Base-by-base conservation (phyloP, 176 grass and related monocot species). In the Triticum dicoccoides region DNA sequence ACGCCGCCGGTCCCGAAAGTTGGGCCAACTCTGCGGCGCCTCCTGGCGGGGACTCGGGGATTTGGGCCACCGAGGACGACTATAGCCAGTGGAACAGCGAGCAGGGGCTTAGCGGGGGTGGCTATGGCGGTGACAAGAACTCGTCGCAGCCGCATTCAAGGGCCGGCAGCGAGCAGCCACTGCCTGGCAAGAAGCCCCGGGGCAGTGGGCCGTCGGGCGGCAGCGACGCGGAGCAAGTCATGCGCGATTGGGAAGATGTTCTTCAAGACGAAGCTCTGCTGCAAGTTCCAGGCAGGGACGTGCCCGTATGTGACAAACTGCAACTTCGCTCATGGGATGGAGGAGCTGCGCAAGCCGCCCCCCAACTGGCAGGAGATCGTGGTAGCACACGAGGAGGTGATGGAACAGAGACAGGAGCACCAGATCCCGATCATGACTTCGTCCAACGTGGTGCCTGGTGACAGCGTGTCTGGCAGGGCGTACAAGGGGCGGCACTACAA, bases 261-360 rank as follows among this genome's bases (percentile, higher is more conserved):
- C 92, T 99, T 99, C 89, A 99, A 99, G 84, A 99, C 97, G 38
- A 99, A 99, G 81, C 97, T 99, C 33, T 99, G 97, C 90, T 96
- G 97, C 87, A 94, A 99, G 80, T 96, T 96, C 79, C 90, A 94
- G 1, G 90, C 92, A 0, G 97, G 97, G 61, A 99, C 97, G 11
- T 99, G 97, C 77, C 97, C 97, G 0, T 99, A 99, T 29, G 89
- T 99, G 12, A 96, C 97, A 27, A 99, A 96, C 35, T 99, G 94
- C 83, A 99, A 99, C 90, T 99, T 99, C 21, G 94, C 97, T 5
- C 97, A 99, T 21, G 94, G 97, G 47, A 96, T 99, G 88, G 97
- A 99, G 93, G 97, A 99, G 88, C 91, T 99, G 39, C 94, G 94
- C 76, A 99, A 99, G 89, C 97, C 92, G n/a, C 97, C 97, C 1